These are phyloP conservation scores for Penicillium digitatum DNA, from an alignment of 2,329 filamentous ascomycete species.

Conservation along the genomic window DNA sequence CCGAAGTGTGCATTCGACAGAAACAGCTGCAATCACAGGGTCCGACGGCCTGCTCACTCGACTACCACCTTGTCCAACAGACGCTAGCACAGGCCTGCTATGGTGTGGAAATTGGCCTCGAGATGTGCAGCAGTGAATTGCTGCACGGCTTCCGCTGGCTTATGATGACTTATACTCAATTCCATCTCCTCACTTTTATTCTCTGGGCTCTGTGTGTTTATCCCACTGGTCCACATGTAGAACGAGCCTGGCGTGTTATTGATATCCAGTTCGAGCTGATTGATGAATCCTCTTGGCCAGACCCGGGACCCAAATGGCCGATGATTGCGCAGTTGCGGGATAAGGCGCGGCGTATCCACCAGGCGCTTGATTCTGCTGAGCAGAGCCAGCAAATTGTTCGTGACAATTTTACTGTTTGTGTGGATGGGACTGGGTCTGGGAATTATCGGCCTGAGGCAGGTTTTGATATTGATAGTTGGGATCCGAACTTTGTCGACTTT, in stretches of 20 bases:
- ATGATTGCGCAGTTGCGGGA: constrained; percentile 17
- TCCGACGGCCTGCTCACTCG: constrained; percentile 7
- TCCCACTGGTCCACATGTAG: constrained; percentile 30
- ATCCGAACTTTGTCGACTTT: constrained; percentile 18
- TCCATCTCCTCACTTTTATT: constrained; percentile 44
- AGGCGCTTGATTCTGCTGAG: constrained; percentile 1
- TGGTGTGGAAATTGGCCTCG: constrained; percentile 34
- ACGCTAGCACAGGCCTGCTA: constrained; percentile 35
- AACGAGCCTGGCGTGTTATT: constrained; percentile 33
- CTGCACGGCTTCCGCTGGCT: constrained; percentile 40
- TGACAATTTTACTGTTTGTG: background rate
- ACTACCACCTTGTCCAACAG: constrained; percentile 27
- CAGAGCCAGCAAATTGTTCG: background rate
- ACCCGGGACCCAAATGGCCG: constrained; percentile 24
- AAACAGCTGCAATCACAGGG: constrained; percentile 17
- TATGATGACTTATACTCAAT: constrained; percentile 42
- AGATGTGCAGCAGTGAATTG: constrained; percentile 37
- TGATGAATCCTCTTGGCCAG: constrained; percentile 20
- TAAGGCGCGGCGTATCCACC: constrained; percentile 17
- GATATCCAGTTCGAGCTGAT: constrained; percentile 15
- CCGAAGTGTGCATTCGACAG: constrained; percentile 35
- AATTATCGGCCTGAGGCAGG: background rate
- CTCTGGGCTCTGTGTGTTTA: constrained; percentile 45
- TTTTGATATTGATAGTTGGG: constrained; percentile 17
- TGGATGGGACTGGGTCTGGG: background rate